Base-by-base conservation (phyloP, 2,329 filamentous ascomycete species). In the Fusarium bactridioides region DNA sequence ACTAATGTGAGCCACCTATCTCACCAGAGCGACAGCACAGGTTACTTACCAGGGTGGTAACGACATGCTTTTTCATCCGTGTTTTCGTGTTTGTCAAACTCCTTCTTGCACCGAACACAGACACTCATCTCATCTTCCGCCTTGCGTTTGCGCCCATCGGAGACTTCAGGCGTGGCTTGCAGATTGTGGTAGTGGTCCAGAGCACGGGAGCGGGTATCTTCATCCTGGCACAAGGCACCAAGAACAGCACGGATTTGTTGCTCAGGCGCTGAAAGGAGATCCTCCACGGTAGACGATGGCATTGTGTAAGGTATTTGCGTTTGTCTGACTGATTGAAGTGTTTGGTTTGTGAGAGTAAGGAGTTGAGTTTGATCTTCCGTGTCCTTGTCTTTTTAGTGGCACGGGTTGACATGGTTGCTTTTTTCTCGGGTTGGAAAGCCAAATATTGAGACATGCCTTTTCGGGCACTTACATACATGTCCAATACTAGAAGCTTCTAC, bases 381-480 rank as follows among this genome's bases (percentile, higher is more conserved):
- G 21, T 29, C n/a, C 27, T 21, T 10, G 40, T 40, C 40, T 5
- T 33, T 35, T 37, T 37, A 58, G 33, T 45, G 44, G 33, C 38
- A 51, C 50, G 19, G n/a, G 10, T 43, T 23, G 35, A 44, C 23
- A n/a, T 53, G n/a, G 31, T 58, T 69, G 45, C 35, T 44, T 64
- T 51, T 38, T 29, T 23, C 12, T 16, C 51, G 11, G 31, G n/a
- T 47, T 38, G 27, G 13, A 50, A n/a, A 44, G 44, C 44, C 63
- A 60, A 65, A 45, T 70, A 65, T 70, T 65, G 43, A 66, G 44
- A 64, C 38, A 57, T 29, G 5, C 40, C 31, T 31, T 29, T 23
- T 44, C 45, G 37, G 37, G 21, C 33, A 18, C 27, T 18, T 27
- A 41, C 33, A 11, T 45, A 37, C 23, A 11, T 45, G 25, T 5